Evolutionary conservation across 345 rosid genomes (phyloP).

Genomic region (Camelina laxa): DNA sequence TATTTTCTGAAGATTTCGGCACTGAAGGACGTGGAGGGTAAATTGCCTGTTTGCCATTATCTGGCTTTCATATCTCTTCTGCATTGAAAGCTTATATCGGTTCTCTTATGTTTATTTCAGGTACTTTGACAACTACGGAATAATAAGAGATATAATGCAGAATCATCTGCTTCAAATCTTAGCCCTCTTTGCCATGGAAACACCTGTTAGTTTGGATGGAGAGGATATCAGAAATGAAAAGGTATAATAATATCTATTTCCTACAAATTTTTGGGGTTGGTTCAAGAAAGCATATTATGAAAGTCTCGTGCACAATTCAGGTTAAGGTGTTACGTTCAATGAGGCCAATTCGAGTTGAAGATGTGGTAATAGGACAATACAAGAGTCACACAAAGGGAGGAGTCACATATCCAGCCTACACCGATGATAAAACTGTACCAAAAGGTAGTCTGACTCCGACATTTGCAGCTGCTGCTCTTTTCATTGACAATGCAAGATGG

Average conservation of each 20-base stretch:
- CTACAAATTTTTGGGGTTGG: background rate
- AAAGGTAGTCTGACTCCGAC: constrained; percentile 92
- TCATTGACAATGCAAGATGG: constrained; percentile 98
- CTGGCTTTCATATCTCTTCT: background rate
- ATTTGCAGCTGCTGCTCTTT: constrained; percentile 98
- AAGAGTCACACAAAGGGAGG: constrained; percentile 93
- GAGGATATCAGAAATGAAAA: constrained; percentile 98
- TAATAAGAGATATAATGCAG: constrained; percentile 98
- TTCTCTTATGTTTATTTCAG: constrained; percentile 44
- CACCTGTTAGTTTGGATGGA: constrained; percentile 98
- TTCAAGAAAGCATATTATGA: constrained; percentile 22
- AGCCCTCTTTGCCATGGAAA: constrained; percentile 99
- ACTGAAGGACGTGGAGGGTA: constrained; percentile 99
- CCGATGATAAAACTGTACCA: constrained; percentile 90
- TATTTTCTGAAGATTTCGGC: constrained; percentile 98
- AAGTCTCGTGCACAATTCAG: constrained; percentile 48
- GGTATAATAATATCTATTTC: constrained; percentile 44
- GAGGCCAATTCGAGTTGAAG: constrained; percentile 84
- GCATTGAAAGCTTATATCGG: constrained; percentile 9
- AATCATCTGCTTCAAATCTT: constrained; percentile 98
- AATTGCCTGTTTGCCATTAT: constrained; percentile 24
- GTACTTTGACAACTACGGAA: constrained; percentile 94
- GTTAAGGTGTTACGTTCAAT: constrained; percentile 96
- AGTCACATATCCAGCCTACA: constrained; percentile 75
- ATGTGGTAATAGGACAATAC: constrained; percentile 89